Base-by-base conservation (phyloP, 2,329 filamentous ascomycete species). In the Ophioceras dolichostomum region DNA sequence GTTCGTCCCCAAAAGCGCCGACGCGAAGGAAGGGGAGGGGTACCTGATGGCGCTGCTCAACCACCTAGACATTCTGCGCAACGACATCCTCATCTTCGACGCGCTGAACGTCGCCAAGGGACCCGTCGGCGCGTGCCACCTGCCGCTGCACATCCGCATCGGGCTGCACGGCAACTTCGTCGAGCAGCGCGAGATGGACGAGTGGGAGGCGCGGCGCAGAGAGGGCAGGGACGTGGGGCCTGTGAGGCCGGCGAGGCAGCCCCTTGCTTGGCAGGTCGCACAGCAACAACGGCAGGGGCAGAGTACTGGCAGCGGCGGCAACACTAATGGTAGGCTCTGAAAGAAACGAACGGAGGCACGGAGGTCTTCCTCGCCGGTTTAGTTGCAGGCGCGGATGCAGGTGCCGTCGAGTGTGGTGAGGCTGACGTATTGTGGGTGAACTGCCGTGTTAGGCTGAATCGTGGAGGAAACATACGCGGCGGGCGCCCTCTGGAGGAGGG, bases 11-110 rank as follows among this genome's bases (percentile, higher is more conserved):
- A 53, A 55, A 22, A 48, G 49, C 0, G 53, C 57, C 2, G 55
- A 54, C 16, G 58, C 53, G 1, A 51, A 39, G 2, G 67, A 73
- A 44, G 68, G 66, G 1, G 65, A 72, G 37, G 68, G 68, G 1
- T 71, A 68, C 43, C 56, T 60, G 44, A 59, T 69, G 24, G 63
- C 63, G 16, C 54, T 65, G 36, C 50, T 64, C 29, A 65, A 67
- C 43, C 56, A 61, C 37, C 56, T 68, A 4, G 66, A 68, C 43
- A 53, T 59, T 34, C 46, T 63, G 22, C 51, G 61, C 34, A 65
- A 64, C 43, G 61, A 64, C 37, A 54, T 63, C 6, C 52, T 60
- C n/a, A 58, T 64, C 33, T 62, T 63, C 37, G 60, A 65, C 31
- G 61, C 61, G 1, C 55, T 53, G 43, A 44, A 60, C 14, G 47